phyloP scores from a whole-genome alignment of 768 basidiomycete species.

The Macrolepiota dolichaula region DNA sequence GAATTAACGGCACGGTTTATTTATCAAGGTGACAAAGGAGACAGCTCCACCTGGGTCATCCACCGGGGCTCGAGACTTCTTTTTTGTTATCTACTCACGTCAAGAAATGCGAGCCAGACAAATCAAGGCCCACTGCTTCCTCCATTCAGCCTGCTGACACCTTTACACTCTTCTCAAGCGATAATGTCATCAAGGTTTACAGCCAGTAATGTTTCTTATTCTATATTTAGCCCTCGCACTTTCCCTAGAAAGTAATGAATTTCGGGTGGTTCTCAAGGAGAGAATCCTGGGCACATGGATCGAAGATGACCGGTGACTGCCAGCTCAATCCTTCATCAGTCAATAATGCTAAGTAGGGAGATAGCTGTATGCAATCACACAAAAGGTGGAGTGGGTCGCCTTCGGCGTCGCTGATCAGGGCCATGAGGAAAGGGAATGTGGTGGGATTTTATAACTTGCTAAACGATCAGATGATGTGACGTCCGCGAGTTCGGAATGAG shows the following conservation, averaged over 20 bases:
- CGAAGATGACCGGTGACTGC: background rate
- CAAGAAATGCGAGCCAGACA: background rate
- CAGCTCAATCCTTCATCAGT: background rate
- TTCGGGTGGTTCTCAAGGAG: background rate
- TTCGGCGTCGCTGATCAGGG: background rate
- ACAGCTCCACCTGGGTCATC: background rate
- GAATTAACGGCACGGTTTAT: background rate
- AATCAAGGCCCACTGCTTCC: background rate
- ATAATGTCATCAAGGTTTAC: background rate
- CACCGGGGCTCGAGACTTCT: background rate
- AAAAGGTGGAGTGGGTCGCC: background rate
- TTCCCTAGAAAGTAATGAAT: background rate
- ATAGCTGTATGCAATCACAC: too few relatives aligned
- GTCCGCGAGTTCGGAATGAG: slow-evolving; percentile 47
- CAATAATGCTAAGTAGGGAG: too few relatives aligned
- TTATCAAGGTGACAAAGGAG: background rate
- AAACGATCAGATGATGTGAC: background rate
- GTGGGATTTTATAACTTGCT: background rate
- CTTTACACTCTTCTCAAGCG: background rate
- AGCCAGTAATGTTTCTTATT: background rate
- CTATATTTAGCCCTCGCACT: background rate
- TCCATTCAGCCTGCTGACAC: background rate
- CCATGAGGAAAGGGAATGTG: background rate
- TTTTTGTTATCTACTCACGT: background rate
- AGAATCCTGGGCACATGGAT: background rate